Percentiles rank a stretch among this genome's conserved stretches.
Evolutionary conservation across 2,329 filamentous ascomycete species (phyloP).

Genomic region (Chaetothyriales sp.): DNA sequence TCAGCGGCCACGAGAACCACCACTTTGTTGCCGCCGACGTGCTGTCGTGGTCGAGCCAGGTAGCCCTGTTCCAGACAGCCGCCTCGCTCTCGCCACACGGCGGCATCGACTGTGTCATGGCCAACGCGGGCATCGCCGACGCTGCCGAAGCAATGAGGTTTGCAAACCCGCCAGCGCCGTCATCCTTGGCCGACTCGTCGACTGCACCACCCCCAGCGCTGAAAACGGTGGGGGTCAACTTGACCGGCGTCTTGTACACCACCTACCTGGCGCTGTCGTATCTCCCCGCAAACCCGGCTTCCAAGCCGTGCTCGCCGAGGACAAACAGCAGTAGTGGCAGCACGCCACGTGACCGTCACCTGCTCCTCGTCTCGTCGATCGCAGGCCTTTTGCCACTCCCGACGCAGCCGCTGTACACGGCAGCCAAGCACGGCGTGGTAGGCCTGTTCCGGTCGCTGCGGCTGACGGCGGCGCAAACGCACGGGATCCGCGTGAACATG

Average conservation of each 20-base stretch:
- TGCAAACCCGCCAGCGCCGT: conserved; percentile 29
- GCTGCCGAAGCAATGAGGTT: conserved; percentile 26
- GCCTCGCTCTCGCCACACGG: conserved; percentile 39
- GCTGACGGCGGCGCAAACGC: conserved; percentile 30
- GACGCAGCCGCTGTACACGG: conserved; percentile 40
- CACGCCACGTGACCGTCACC: conserved; percentile 39
- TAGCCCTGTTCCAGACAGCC: conserved; percentile 48
- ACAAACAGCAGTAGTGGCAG: conserved; percentile 4
- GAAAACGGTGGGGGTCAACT: conserved; percentile 47
- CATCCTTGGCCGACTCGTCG: neutral
- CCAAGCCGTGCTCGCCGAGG: conserved; percentile 23
- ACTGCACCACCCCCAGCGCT: conserved; percentile 34
- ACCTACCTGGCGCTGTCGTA: conserved; percentile 44
- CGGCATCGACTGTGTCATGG: conserved; percentile 50
- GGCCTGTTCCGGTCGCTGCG: conserved; percentile 51
- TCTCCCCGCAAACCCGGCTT: conserved; percentile 38
- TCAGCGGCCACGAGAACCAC: conserved; percentile 47
- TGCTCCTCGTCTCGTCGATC: conserved; percentile 51
- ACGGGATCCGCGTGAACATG: conserved; percentile 50
- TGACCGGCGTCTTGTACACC: conserved; percentile 52
- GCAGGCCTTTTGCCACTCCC: conserved; percentile 37
- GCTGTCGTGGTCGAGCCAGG: conserved; percentile 50
- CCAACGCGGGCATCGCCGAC: conserved; percentile 51
- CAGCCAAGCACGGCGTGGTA: conserved; percentile 53
- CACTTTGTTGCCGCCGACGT: conserved; percentile 44